Percentiles rank a stretch among this genome's conserved stretches.
phyloP scores from a whole-genome alignment of 441 rosid species.

The Hura crepitans region DNA sequence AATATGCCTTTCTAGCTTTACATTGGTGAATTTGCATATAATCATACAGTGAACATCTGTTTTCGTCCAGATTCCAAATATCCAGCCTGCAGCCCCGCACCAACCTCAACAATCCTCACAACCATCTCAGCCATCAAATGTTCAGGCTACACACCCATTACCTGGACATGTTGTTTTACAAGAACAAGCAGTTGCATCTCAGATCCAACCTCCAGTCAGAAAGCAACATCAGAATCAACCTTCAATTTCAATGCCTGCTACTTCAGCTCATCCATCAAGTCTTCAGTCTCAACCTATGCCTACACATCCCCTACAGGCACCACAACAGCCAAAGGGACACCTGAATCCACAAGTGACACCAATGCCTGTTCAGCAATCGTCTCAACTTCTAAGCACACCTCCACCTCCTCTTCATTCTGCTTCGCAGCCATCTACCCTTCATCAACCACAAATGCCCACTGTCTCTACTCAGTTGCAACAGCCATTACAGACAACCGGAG shows the following conservation, averaged over 20 bases:
- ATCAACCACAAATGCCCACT: conserved; percentile 57
- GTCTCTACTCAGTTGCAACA: conserved; percentile 69
- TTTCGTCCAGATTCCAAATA: conserved; percentile 54
- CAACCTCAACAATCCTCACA: conserved; percentile 58
- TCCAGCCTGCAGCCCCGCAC: conserved; percentile 49
- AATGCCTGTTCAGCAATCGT: conserved; percentile 50
- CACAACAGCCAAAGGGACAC: conserved; percentile 63
- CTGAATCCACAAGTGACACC: conserved; percentile 45
- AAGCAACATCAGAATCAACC: conserved; percentile 55
- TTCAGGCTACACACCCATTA: conserved; percentile 44
- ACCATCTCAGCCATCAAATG: conserved; percentile 42
- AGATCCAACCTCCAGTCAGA: conserved; percentile 46
- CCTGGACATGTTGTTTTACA: conserved; percentile 44
- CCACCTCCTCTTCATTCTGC: conserved; percentile 52
- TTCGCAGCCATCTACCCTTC: conserved; percentile 54
- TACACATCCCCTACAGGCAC: conserved; percentile 45
- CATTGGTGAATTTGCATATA: conserved; percentile 8
- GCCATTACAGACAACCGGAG: conserved; percentile 51
- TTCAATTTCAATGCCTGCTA: conserved; percentile 44
- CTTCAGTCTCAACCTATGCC: conserved; percentile 58
- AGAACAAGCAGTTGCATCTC: conserved; percentile 50
- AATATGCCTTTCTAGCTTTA: conserved; percentile 10
- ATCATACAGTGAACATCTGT: conserved; percentile 10
- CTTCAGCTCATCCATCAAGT: conserved; percentile 45
- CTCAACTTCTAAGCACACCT: conserved; percentile 50